Percentiles rank a stretch among this genome's conserved stretches.
Evolutionary conservation across 176 grass and related monocot genomes (phyloP).

Genomic region (Carex littledalei): DNA sequence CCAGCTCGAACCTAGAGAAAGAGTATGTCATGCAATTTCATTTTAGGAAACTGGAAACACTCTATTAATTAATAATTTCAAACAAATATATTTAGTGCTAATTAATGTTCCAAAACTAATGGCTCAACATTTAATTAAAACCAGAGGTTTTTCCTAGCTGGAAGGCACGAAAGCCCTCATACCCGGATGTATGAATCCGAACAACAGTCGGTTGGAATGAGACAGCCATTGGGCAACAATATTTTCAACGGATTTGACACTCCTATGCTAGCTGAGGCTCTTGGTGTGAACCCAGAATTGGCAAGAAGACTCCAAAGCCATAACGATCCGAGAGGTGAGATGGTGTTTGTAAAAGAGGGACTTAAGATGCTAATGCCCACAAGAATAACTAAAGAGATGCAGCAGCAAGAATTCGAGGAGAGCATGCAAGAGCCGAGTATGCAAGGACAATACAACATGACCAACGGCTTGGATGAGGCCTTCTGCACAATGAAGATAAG

Average conservation of each 20-base stretch:
- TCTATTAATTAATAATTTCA: neutral
- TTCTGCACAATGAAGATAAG: slow-evolving; percentile 29
- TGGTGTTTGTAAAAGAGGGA: slow-evolving; percentile 23
- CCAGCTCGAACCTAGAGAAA: slow-evolving; percentile 13
- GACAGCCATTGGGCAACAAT: neutral
- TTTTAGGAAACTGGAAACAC: neutral
- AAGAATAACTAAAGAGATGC: neutral
- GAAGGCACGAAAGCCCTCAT: slow-evolving; percentile 5
- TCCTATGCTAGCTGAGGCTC: neutral
- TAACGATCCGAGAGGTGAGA: slow-evolving; percentile 29
- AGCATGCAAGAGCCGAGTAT: neutral
- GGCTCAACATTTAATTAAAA: neutral
- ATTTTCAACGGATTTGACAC: slow-evolving; percentile 26
- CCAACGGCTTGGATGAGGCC: slow-evolving; percentile 19
- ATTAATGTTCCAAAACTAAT: neutral
- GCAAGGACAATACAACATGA: neutral
- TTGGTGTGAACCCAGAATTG: slow-evolving; percentile 9
- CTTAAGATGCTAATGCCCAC: slow-evolving; percentile 6
- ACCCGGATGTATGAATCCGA: neutral
- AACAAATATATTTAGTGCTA: too few relatives aligned
- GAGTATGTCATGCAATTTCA: slow-evolving; percentile 9
- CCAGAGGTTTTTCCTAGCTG: slow-evolving; percentile 39
- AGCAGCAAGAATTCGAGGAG: neutral
- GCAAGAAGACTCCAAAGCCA: slow-evolving; percentile 24
- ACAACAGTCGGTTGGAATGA: neutral